These are phyloP conservation scores for Suillus cothurnatus DNA, from an alignment of 768 basidiomycete species.

Conservation along the genomic window DNA sequence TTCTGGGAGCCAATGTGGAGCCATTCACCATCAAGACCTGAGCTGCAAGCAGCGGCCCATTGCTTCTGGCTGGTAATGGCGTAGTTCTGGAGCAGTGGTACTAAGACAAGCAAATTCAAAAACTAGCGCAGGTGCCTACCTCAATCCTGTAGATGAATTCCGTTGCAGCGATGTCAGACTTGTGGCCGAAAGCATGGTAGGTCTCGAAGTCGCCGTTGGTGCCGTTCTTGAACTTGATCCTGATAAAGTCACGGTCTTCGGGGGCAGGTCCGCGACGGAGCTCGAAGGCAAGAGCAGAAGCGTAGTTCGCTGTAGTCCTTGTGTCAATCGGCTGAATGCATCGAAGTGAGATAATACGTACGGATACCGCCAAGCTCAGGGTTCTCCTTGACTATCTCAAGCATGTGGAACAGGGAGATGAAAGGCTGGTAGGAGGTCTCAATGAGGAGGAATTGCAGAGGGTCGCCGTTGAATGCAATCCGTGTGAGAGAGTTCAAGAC, in stretches of 20 bases:
- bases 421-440: conserved; percentile 90
- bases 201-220: conserved; percentile 63
- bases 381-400: conserved; percentile 58
- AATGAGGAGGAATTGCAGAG: conserved; percentile 76
- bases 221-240: conserved; percentile 86
- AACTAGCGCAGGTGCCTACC: conserved; percentile 40
- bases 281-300: conserved; percentile 76
- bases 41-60: conserved; percentile 45
- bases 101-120: conserved; percentile 1
- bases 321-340: conserved; percentile 17
- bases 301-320: conserved; percentile 58
- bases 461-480: conserved; percentile 78
- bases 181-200: conserved; percentile 74
- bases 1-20: conserved; percentile 34
- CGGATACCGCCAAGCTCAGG: conserved; percentile 67
- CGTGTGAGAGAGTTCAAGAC: conserved; percentile 72
- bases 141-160: conserved; percentile 85
- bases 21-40: conserved; percentile 32
- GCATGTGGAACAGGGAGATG: conserved; percentile 84
- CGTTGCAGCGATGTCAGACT: conserved; percentile 76
- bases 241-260: conserved; percentile 78
- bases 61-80: conserved; percentile 46
- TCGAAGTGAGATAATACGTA: conserved; percentile 40
- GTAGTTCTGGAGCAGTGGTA: conserved; percentile 38
- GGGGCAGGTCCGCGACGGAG: conserved; percentile 75